A percentile compares a stretch with the other conserved stretches of the same genome.
These are phyloP conservation scores for Poa annua DNA, from an alignment of 176 grass and related monocot species.

Conservation along the genomic window DNA sequence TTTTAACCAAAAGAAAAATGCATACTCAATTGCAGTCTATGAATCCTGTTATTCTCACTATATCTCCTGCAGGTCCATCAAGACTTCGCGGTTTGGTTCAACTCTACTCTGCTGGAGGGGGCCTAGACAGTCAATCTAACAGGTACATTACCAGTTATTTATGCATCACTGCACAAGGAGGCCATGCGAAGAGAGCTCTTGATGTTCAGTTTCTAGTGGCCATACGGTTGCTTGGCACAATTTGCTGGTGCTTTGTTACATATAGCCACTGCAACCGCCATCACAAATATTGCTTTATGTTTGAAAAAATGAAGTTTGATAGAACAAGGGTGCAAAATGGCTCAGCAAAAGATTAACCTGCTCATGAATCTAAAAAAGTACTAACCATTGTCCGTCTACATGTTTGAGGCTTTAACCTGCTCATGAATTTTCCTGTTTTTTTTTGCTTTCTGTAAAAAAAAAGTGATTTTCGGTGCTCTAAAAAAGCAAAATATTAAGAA, in stretches of 20 bases:
- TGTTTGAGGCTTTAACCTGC: background rate
- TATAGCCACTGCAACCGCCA: background rate
- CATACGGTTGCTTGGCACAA: constrained; percentile 1
- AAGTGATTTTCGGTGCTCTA: background rate
- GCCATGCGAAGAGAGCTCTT: constrained; percentile 20
- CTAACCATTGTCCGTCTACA: background rate
- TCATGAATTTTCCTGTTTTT: background rate
- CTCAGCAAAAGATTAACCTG: background rate
- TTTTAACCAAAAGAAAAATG: background rate
- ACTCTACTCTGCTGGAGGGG: constrained; percentile 76
- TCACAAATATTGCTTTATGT: constrained; percentile 19
- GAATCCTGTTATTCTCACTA: background rate
- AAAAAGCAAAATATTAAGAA: background rate
- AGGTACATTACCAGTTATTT: constrained; percentile 38
- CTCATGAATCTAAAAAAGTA: background rate
- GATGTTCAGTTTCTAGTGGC: constrained; percentile 10
- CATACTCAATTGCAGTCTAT: background rate
- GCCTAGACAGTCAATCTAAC: constrained; percentile 69
- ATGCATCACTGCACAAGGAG: background rate
- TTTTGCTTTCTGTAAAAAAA: background rate
- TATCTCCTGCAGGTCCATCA: constrained; percentile 56
- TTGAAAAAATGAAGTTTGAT: background rate
- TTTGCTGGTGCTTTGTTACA: constrained; percentile 21
- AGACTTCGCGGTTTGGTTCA: constrained; percentile 59
- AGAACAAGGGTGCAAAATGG: background rate